phyloP scores from a whole-genome alignment of 163 green algal species.

The Chlorella variabilis region DNA sequence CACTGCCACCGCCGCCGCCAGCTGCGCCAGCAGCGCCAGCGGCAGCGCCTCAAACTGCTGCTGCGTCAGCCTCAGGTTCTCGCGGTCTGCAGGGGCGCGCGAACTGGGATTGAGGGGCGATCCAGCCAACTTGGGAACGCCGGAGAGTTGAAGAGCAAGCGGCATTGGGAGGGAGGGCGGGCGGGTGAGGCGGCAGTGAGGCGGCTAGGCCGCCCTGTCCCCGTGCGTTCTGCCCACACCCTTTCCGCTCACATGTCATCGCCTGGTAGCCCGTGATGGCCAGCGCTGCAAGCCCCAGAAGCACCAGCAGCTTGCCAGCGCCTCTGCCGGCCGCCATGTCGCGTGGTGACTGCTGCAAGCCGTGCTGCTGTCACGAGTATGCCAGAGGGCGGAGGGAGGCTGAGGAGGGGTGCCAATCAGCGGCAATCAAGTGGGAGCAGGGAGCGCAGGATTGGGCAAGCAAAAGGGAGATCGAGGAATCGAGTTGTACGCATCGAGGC shows the following conservation, averaged over 20 bases:
- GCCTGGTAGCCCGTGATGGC: slow-evolving; percentile 38
- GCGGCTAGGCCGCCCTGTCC: not conserved
- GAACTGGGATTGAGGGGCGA: no score
- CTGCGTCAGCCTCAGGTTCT: slow-evolving; percentile 54
- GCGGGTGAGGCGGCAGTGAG: not conserved
- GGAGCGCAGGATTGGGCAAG: no score
- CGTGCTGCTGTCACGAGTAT: no score
- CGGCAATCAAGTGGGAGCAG: not conserved
- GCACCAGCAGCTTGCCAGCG: slow-evolving; percentile 23
- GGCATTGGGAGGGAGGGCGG: no score
- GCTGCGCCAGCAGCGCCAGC: slow-evolving; percentile 41
- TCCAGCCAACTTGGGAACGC: not conserved
- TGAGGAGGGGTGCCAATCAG: no score
- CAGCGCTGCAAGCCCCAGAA: slow-evolving; percentile 22
- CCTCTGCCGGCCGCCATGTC: not conserved
- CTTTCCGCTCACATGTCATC: slow-evolving; percentile 32
- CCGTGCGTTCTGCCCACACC: not conserved
- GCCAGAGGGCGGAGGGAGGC: no score
- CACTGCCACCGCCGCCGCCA: slow-evolving; percentile 33
- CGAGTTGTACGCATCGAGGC: no score
- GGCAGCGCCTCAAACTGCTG: slow-evolving; percentile 52
- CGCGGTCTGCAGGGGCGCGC: slow-evolving; percentile 45
- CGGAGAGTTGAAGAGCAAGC: not conserved
- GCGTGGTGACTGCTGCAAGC: no score
- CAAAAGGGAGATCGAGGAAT: no score